These are phyloP conservation scores for Micractinium conductrix DNA, from an alignment of 139 green algal species.

Conservation along the genomic window DNA sequence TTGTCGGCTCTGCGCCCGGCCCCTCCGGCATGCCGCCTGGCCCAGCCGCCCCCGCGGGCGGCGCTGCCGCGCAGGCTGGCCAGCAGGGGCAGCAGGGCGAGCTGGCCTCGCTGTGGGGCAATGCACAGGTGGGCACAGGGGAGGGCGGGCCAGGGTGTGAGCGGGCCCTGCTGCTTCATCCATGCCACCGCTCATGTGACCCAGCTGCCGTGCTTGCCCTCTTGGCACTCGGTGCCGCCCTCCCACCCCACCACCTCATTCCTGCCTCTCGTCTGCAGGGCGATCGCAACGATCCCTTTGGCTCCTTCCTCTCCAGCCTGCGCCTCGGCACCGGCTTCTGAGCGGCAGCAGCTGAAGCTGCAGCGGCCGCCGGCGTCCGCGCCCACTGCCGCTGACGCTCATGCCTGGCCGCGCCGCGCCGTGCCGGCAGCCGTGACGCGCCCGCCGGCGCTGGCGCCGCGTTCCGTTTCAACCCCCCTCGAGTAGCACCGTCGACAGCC, in stretches of 20 bases:
- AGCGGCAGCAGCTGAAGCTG: neutral
- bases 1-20: neutral
- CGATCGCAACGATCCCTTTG: slow-evolving; percentile 44
- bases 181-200: neutral
- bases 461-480: neutral
- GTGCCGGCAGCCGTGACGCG: neutral
- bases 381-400: neutral
- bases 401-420: neutral
- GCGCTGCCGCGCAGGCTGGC: neutral
- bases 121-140: slow-evolving; percentile 8
- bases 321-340: slow-evolving; percentile 46
- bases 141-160: neutral
- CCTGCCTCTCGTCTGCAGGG: neutral
- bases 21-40: too few relatives aligned
- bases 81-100: neutral
- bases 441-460: neutral
- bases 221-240: neutral
- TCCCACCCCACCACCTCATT: neutral
- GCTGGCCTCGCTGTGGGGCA: slow-evolving; percentile 34
- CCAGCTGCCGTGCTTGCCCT: neutral
- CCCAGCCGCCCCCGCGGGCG: too few relatives aligned
- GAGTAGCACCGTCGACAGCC: neutral
- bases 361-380: neutral
- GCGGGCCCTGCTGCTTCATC: neutral
- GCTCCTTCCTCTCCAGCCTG: slow-evolving; percentile 34